Evolutionary conservation across 2,329 filamentous ascomycete genomes (phyloP), one percentile per base, ranked within the genome.

Genomic region (Cordyceps farinosa): DNA sequence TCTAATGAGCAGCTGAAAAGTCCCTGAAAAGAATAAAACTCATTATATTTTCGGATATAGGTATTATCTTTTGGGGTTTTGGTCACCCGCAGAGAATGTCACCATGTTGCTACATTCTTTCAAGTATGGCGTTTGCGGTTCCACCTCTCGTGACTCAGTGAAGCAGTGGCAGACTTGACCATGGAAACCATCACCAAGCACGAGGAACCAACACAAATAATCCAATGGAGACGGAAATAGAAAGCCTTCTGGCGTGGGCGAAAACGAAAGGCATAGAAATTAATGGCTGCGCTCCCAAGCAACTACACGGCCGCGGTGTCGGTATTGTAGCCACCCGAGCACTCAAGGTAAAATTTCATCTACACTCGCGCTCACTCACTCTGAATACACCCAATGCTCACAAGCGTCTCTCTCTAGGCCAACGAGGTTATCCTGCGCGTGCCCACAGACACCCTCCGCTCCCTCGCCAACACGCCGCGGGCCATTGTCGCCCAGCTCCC

Each of bases 161-260:
- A 40, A 40, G 38, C 38, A 40, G 13, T 11, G 34, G 11, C 13
- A 15, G 38, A 15, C 15, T 10, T 32, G 17, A 27, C 27, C 17
- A 13, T 6, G 2, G 29, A 32, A 15, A 30, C 4, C 10, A 40
- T 36, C 32, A 29, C 17, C 32, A 29, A 45, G 11, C n/a, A 44
- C 4, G 13, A 36, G 13, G 15, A n/a, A 45, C 58, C 22, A 36
- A 40, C 34, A 42, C 2, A 9, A 11, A 47, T 10, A 5, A 47
- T 27, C n/a, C 32, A 44, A 63, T 63, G 61, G 61, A 63, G 40
- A 36, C 45, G n/a, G 61, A 58, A 47, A 70, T 72, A 30, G 76
- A 83, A 32, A 76, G 79, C 9, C 90, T 96, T 65, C 79, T 88
- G 3, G 70, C 81, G 64, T 96, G 92, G 90, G 88, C 89, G 1